Evolutionary conservation across 1,139 yeast genomes (phyloP).

Genomic region (Lodderomyces theae): DNA sequence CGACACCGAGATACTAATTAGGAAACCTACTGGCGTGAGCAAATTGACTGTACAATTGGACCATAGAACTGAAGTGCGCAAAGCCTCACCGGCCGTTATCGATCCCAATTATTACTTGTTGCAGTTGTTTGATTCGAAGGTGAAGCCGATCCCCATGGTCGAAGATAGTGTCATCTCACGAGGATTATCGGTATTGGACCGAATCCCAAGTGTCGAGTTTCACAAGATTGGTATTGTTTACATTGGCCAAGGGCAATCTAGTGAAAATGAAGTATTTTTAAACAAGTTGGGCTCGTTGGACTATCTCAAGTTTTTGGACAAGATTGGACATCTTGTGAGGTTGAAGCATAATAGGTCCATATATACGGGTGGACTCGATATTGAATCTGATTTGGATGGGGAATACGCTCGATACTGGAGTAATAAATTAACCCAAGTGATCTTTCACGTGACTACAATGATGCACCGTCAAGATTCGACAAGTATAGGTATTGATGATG

Average conservation of each 20-base stretch:
- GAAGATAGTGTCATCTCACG: slow-evolving; percentile 53
- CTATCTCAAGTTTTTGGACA: slow-evolving; percentile 57
- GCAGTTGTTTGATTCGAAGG: slow-evolving; percentile 27
- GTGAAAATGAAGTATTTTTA: slow-evolving; percentile 62
- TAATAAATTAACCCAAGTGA: slow-evolving; percentile 66
- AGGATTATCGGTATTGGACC: slow-evolving; percentile 64
- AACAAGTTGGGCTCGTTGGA: slow-evolving; percentile 64
- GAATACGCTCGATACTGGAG: slow-evolving; percentile 73
- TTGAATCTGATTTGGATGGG: slow-evolving; percentile 68
- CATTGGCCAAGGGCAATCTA: slow-evolving; percentile 63
- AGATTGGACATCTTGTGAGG: slow-evolving; percentile 57
- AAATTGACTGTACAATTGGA: slow-evolving; percentile 48
- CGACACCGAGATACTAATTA: slow-evolving; percentile 47
- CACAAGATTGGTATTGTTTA: slow-evolving; percentile 79
- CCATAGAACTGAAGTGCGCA: slow-evolving; percentile 16
- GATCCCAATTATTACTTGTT: slow-evolving; percentile 31
- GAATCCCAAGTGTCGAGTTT: slow-evolving; percentile 75
- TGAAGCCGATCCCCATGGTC: slow-evolving; percentile 38
- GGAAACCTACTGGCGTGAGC: slow-evolving; percentile 69
- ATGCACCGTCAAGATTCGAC: slow-evolving; percentile 49
- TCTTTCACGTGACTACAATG: slow-evolving; percentile 77
- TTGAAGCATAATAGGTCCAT: slow-evolving; percentile 53
- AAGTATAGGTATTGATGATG: background rate
- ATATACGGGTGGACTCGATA: slow-evolving; percentile 81
- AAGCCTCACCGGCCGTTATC: slow-evolving; percentile 12